Conservation (phyloP, 768 basidiomycete species). For the Psilocybe sp. region DNA sequence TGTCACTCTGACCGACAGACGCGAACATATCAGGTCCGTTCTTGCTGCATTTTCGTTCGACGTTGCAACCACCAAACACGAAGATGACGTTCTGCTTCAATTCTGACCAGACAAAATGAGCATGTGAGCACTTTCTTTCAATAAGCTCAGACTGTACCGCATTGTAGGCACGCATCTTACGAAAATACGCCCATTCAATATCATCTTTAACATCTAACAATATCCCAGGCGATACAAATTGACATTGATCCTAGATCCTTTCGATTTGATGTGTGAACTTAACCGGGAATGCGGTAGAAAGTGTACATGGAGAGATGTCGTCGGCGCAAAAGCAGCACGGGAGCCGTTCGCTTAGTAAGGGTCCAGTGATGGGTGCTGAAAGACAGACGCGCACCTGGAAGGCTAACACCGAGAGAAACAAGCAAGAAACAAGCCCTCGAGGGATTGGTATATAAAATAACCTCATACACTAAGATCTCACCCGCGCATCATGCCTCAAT, state of each 20-base stretch:
- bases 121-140: too few relatives aligned
- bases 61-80: too few relatives aligned
- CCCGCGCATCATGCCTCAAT: conserved; percentile 25
- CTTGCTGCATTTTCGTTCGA: too few relatives aligned
- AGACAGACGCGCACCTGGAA: conserved; percentile 9
- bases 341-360: conserved; percentile 15
- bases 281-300: conserved; percentile 19
- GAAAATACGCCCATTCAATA: conserved; percentile 12
- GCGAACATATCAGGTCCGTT: too few relatives aligned
- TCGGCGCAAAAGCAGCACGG: conserved; percentile 9
- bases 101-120: too few relatives aligned
- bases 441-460: conserved; percentile 30
- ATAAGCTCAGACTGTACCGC: too few relatives aligned
- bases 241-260: not conserved
- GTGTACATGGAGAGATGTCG: conserved; percentile 17
- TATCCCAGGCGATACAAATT: not conserved
- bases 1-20: too few relatives aligned
- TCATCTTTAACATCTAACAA: too few relatives aligned
- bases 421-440: conserved; percentile 19
- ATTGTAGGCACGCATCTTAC: conserved; percentile 11
- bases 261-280: conserved; percentile 12
- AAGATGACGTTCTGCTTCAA: too few relatives aligned
- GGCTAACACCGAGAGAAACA: conserved; percentile 17
- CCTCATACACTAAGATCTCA: conserved; percentile 20
- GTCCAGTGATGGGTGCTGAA: conserved; percentile 20